These are phyloP conservation scores for Solanum ahanhuiri DNA, from an alignment of 257 asterid genomes.

Conservation along the genomic window DNA sequence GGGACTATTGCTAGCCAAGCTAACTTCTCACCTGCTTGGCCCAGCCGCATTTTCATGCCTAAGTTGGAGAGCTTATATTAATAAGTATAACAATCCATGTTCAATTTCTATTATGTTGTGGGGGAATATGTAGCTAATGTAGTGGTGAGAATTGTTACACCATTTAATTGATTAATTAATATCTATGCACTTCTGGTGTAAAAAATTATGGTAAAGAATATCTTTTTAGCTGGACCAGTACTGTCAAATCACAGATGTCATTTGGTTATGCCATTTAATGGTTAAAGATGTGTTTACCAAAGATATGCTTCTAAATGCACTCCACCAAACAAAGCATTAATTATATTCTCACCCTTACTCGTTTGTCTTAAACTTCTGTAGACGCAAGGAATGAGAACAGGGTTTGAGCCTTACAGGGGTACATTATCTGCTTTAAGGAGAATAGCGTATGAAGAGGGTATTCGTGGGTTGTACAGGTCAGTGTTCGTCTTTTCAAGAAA, in stretches of 20 bases:
- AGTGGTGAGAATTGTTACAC: neutral
- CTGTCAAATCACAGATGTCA: neutral
- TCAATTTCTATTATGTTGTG: neutral
- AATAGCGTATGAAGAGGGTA: slow-evolving; percentile 79
- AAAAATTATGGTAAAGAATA: neutral
- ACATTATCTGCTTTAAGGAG: slow-evolving; percentile 75
- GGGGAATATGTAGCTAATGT: neutral
- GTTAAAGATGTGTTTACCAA: neutral
- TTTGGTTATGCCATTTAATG: neutral
- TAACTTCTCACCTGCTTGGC: neutral
- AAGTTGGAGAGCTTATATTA: neutral
- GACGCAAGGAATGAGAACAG: slow-evolving; percentile 66
- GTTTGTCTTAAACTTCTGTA: slow-evolving; percentile 16
- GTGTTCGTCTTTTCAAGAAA: neutral
- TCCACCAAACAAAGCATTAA: neutral
- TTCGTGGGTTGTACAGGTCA: slow-evolving; percentile 90
- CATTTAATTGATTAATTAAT: neutral
- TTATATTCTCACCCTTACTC: neutral
- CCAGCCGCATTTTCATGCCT: neutral
- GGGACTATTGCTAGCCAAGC: neutral
- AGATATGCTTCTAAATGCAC: neutral
- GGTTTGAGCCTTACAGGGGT: slow-evolving; percentile 59
- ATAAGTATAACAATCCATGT: neutral
- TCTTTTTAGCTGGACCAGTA: neutral
- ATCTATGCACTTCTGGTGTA: neutral